Evolutionary conservation across 1,139 yeast species (phyloP).

Genomic region (Scheffersomyces segobiensis): DNA sequence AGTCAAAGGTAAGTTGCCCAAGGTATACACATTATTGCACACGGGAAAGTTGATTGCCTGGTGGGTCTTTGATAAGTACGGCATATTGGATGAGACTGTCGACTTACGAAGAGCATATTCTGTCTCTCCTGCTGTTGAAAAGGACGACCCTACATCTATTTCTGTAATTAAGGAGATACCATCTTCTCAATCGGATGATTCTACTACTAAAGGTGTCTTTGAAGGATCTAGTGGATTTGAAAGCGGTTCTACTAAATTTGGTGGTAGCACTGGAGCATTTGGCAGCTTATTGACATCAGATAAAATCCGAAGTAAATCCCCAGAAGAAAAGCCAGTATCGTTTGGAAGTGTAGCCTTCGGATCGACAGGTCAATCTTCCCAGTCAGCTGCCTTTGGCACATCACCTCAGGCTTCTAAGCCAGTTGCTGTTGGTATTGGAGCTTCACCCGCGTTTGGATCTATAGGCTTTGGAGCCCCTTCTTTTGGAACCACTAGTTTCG

Average conservation of each 20-base stretch:
- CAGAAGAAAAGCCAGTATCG: neutral
- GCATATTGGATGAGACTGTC: conserved; percentile 33
- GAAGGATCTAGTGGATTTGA: conserved; percentile 12
- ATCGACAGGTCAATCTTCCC: neutral
- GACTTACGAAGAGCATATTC: conserved; percentile 20
- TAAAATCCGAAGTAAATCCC: neutral
- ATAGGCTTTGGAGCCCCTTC: conserved; percentile 11
- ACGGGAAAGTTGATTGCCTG: conserved; percentile 64
- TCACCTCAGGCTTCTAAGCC: neutral
- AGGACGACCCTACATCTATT: neutral
- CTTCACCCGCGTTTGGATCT: conserved; percentile 7
- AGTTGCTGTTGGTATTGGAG: conserved; percentile 5
- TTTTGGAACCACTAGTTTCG: conserved; percentile 16
- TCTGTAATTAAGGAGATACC: neutral
- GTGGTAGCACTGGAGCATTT: neutral
- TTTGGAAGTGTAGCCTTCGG: conserved; percentile 4
- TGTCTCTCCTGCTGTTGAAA: neutral
- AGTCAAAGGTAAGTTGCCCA: conserved; percentile 56
- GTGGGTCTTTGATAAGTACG: conserved; percentile 59
- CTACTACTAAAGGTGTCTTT: neutral
- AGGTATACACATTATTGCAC: conserved; percentile 60
- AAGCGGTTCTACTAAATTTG: conserved; percentile 5
- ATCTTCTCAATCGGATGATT: neutral
- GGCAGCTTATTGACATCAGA: neutral
- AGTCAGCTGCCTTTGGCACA: neutral